Evolutionary conservation across 441 rosid species (phyloP), one percentile per base, ranked within the genome.

Genomic region (Populus hybrid): DNA sequence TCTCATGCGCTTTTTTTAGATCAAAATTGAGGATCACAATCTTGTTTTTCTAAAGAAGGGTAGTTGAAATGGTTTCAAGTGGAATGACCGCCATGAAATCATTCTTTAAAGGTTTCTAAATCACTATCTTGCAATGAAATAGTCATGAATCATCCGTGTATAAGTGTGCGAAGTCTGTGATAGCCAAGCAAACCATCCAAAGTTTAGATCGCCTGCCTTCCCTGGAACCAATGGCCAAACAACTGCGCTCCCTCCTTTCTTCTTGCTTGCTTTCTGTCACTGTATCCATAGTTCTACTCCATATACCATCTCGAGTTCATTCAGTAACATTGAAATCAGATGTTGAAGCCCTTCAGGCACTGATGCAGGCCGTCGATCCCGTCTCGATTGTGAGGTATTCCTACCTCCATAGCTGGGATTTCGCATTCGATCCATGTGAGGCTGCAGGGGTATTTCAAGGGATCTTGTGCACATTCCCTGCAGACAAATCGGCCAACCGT

Each of bases 371-470:
- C 8, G 7, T 54, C n/a, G 61, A 54, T 18, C 61, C 61, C 8
- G 61, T 54, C 61, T 54, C 61, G 8, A 16, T 54, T 18, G n/a
- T 1, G n/a, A 54, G 61, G 61, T 54, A 18, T 54, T 54, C 61
- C n/a, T 54, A 54, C 7, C 61, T 54, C 61, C 8, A 6, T 6
- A 54, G 61, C 61, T 54, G 61, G 61, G 61, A 54, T 54, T 54
- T 54, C 2, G 8, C 8, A 18, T 54, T 54, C 21, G 61, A 54
- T 54, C 93, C 95, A 0, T 91, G 93, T 38, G 90, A 85, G 59
- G 86, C 81, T 35, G 2, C 85, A 4, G 90, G 86, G 5, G 30
- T 73, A 69, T 16, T 91, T 79, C 88, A 86, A 20, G 95, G 95
- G 54, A 82, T 89, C 30, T 28, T 28, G 30, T 28, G 30, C 30